phyloP scores from a whole-genome alignment of 305 asterid genomes.

The Plantago rigida region DNA sequence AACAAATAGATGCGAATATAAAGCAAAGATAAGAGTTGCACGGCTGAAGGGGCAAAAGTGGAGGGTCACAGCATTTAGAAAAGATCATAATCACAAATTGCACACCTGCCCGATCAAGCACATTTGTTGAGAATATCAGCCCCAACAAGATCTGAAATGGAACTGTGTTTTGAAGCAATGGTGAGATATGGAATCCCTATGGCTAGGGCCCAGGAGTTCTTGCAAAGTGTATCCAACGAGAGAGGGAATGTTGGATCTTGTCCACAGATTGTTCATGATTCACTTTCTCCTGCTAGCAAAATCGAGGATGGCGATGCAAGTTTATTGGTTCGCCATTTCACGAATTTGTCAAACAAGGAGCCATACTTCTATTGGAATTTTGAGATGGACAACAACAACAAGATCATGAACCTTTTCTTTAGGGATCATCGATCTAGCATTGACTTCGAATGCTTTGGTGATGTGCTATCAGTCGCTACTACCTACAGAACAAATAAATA shows the following conservation, averaged over 20 bases:
- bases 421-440: neutral
- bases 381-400: neutral
- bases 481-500: slow-evolving; percentile 11
- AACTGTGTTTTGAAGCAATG: neutral
- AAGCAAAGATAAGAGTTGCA: neutral
- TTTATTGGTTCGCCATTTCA: neutral
- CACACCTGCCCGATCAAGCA: neutral
- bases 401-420: slow-evolving; percentile 3
- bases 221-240: neutral
- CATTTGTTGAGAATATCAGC: neutral
- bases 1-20: neutral
- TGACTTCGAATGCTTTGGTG: slow-evolving; percentile 6
- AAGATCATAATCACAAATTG: neutral
- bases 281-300: neutral
- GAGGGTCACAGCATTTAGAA: neutral
- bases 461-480: neutral
- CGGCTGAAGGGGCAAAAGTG: neutral
- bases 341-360: neutral
- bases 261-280: neutral
- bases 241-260: neutral
- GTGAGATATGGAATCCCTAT: slow-evolving; percentile 1
- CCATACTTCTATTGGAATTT: slow-evolving; percentile 9
- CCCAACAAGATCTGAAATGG: neutral
- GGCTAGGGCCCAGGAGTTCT: neutral
- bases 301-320: neutral